Evolutionary conservation across 2,329 filamentous ascomycete species (phyloP), one percentile per base, ranked within the genome.

Genomic region (Paramyrothecium sp.): DNA sequence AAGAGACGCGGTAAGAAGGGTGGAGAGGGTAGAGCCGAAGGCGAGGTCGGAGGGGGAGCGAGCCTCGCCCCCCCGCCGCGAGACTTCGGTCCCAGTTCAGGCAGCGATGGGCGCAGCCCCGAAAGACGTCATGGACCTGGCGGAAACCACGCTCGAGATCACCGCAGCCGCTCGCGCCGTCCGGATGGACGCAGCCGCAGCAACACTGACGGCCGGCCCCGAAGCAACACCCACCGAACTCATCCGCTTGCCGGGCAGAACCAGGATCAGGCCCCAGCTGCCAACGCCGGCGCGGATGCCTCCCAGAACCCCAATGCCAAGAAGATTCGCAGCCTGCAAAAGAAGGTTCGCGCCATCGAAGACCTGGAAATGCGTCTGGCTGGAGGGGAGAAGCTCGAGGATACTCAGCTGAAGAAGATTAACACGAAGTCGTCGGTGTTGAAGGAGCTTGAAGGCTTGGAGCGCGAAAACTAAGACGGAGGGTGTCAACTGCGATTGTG

Each of bases 401-500:
- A 97, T 70, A 99, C 95, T 33, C 95, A 99, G 78, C 87, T 99
- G 75, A 96, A 97, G 83, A 99, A 99, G 84, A 99, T 99, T 67
- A 85, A 86, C 56, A 98, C 92, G 21, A 96, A 98, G 79, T 80
- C 87, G 52, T 77, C 84, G 17, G 94, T 99, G 58, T 81, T 93
- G 60, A 91, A 89, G 76, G 95, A 99, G 77, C 78, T 99, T 58
- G 84, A 89, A 51, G 78, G 73, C 8, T 71, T 93, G 55, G 71
- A 71, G 61, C 66, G 59, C 58, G 71, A 73, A 47, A 61, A 63
- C 51, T 67, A 63, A n/a, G 51, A 44, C 38, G 7, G 13, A 7
- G 38, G 38, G 38, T 44, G 10, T 30, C 26, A 30, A 5, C 10
- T 30, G 26, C 26, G 10, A 5, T 30, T 30, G 26, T 30, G 26